These are phyloP conservation scores for Coffea canephora DNA, from an alignment of 257 asterid genomes.

Conservation along the genomic window DNA sequence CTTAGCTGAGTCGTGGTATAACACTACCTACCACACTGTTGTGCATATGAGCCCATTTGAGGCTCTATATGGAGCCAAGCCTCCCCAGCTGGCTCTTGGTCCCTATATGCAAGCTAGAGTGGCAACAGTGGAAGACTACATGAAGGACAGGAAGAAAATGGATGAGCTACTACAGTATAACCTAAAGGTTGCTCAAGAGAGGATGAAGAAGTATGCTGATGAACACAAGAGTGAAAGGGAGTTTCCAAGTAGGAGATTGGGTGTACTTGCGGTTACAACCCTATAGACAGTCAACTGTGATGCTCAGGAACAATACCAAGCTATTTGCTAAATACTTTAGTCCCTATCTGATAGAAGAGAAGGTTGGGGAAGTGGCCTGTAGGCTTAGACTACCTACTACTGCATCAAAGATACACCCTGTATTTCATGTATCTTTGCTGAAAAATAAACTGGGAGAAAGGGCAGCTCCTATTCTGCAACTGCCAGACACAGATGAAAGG, in stretches of 20 bases:
- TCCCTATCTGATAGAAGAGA: no score
- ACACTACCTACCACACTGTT: background rate
- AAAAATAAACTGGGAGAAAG: no score
- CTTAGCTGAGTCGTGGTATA: background rate
- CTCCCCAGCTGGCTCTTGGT: background rate
- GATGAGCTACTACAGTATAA: background rate
- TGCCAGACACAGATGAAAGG: no score
- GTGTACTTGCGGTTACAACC: background rate
- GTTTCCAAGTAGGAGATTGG: background rate
- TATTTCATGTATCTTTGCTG: no score
- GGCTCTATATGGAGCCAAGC: background rate
- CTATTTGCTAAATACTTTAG: no score
- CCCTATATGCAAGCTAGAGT: background rate
- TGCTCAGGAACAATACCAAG: no score
- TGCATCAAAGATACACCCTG: no score
- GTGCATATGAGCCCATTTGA: background rate
- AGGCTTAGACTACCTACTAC: no score
- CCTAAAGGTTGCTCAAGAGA: no score
- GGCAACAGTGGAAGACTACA: background rate
- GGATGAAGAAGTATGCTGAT: background rate
- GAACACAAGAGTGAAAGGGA: background rate
- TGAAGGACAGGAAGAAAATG: background rate
- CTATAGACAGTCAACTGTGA: background rate
- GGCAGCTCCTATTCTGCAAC: no score
- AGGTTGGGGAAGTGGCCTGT: no score